phyloP scores from a whole-genome alignment of 2,329 filamentous ascomycete genomes.

The Stachybotrys elegans region DNA sequence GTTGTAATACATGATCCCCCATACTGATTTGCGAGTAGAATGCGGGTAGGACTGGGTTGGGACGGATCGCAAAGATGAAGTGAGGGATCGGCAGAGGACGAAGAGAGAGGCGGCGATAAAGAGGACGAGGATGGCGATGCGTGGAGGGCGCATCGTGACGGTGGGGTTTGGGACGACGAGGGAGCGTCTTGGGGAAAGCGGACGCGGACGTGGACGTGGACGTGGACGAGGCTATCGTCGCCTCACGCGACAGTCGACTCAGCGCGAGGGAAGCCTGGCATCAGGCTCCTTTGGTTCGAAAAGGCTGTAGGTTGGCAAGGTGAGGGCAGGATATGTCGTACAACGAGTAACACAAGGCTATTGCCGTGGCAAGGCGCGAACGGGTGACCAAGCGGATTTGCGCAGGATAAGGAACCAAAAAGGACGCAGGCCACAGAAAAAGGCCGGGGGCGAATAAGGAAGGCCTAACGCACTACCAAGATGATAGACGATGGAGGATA shows the following conservation, averaged over 20 bases:
- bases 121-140: conserved; percentile 48
- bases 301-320: too few species aligned
- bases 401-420: too few species aligned
- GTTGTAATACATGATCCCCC: conserved; percentile 62
- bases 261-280: background rate
- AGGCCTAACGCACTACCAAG: too few species aligned
- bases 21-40: conserved; percentile 25
- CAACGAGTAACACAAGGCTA: too few species aligned
- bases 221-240: background rate
- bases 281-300: too few species aligned
- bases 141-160: conserved; percentile 47
- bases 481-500: too few species aligned
- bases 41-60: conserved; percentile 12
- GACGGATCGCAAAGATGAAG: conserved; percentile 17
- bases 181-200: conserved; percentile 9
- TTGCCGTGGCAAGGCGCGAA: too few species aligned
- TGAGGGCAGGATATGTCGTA: too few species aligned
- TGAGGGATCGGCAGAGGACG: conserved; percentile 48
- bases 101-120: conserved; percentile 50
- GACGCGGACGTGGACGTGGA: conserved; percentile 4
- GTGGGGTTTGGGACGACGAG: conserved; percentile 6
- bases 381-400: too few species aligned
- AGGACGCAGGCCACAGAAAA: too few species aligned
- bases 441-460: too few species aligned
- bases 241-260: background rate